phyloP scores from a whole-genome alignment of 352 stramenopile species.

The Phytophthora nicotianae region DNA sequence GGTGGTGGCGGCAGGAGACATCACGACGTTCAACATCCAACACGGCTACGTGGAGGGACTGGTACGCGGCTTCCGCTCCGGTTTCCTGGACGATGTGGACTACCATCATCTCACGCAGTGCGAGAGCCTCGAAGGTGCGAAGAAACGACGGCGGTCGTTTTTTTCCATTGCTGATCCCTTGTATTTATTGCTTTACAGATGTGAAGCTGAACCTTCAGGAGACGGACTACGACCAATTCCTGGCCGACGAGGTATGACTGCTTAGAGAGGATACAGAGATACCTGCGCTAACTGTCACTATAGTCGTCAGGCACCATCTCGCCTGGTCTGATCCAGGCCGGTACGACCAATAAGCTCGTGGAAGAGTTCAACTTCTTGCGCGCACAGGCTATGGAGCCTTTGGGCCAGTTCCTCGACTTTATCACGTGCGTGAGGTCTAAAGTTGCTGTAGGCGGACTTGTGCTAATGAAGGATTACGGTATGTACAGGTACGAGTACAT shows the following conservation, averaged over 20 bases:
- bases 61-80: conserved; percentile 95
- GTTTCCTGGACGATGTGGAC: conserved; percentile 89
- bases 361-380: conserved; percentile 98
- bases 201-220: conserved; percentile 97
- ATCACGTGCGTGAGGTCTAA: conserved; percentile 90
- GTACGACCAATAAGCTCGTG: conserved; percentile 91
- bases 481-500: conserved; percentile 96
- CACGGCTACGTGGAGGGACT: conserved; percentile 98
- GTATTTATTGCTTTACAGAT: conserved; percentile 47
- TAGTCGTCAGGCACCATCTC: conserved; percentile 74
- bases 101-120: conserved; percentile 92
- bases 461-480: not conserved
- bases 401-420: conserved; percentile 98
- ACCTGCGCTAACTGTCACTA: conserved; percentile 37
- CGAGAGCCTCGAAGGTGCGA: conserved; percentile 88
- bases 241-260: conserved; percentile 90
- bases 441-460: not conserved
- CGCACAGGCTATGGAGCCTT: conserved; percentile 95
- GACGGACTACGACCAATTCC: conserved; percentile 97
- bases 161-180: not conserved
- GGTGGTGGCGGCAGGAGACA: conserved; percentile 82
- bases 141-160: not conserved
- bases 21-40: conserved; percentile 98
- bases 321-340: conserved; percentile 80
- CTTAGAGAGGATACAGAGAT: not conserved